Evolutionary conservation across 2,329 filamentous ascomycete genomes (phyloP).

Genomic region (Aureobasidium melanogenum): DNA sequence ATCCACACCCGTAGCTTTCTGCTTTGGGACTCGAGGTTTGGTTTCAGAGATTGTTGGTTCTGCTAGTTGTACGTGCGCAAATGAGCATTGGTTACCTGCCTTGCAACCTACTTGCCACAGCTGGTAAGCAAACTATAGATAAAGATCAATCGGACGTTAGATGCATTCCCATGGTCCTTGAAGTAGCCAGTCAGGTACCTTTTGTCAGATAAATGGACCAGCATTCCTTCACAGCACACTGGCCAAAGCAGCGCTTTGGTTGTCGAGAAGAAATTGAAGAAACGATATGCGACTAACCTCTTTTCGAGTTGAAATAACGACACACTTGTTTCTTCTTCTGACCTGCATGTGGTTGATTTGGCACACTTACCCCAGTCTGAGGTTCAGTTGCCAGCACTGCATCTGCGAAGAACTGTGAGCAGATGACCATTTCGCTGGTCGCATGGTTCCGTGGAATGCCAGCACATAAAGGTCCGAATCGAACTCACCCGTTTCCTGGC

Average conservation of each 20-base stretch:
- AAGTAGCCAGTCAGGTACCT: too few relatives aligned
- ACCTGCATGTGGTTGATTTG: background rate
- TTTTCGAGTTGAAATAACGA: constrained; percentile 31
- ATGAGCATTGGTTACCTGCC: constrained; percentile 43
- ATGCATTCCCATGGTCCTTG: too few relatives aligned
- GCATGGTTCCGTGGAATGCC: background rate
- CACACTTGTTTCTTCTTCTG: constrained; percentile 21
- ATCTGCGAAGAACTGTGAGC: background rate
- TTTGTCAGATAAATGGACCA: too few relatives aligned
- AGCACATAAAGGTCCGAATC: constrained; percentile 3
- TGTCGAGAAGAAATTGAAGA: background rate
- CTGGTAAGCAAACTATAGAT: background rate
- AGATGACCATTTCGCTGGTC: constrained; percentile 5
- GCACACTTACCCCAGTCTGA: constrained; percentile 26
- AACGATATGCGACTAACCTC: constrained; percentile 26
- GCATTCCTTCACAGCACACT: too few relatives aligned
- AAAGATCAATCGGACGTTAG: background rate
- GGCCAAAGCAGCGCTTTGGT: too few relatives aligned
- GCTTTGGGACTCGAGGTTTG: background rate
- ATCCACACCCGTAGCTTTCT: background rate
- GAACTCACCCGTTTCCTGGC: background rate
- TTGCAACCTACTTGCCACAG: constrained; percentile 37
- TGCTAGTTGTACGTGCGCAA: constrained; percentile 32
- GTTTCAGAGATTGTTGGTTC: background rate
- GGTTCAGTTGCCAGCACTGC: constrained; percentile 20